These are phyloP conservation scores for Fusarium robinianum DNA, from an alignment of 2,329 filamentous ascomycete genomes.

Conservation along the genomic window DNA sequence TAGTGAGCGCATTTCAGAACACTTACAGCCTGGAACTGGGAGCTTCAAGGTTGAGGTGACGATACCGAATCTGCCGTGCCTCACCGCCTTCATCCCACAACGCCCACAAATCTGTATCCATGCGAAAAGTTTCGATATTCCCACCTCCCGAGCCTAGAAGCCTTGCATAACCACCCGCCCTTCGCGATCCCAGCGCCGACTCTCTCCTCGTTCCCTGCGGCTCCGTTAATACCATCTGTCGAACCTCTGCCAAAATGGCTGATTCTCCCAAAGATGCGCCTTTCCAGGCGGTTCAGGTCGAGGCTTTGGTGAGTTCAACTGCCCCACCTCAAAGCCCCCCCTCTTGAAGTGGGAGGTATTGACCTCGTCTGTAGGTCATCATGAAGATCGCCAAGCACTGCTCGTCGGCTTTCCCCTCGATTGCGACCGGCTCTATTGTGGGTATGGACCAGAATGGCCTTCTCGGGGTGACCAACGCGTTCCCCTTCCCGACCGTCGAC, in stretches of 20 bases:
- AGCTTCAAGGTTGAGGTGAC: not conserved
- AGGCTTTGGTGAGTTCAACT: conserved; percentile 76
- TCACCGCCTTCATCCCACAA: conserved; percentile 50
- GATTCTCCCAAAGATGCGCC: conserved; percentile 68
- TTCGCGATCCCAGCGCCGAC: conserved; percentile 36
- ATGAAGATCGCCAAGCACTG: conserved; percentile 99
- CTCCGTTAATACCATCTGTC: conserved; percentile 30
- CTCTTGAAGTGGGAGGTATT: conserved; percentile 31
- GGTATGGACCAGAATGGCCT: conserved; percentile 85
- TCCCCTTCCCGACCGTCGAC: conserved; percentile 88
- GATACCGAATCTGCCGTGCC: conserved; percentile 41
- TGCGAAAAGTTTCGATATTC: conserved; percentile 52
- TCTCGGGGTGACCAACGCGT: conserved; percentile 91
- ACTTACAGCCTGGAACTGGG: too few relatives aligned
- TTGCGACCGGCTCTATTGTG: conserved; percentile 86
- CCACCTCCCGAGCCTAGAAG: conserved; percentile 39
- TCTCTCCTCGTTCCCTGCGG: conserved; percentile 30
- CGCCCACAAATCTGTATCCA: conserved; percentile 50
- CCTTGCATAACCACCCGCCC: conserved; percentile 36
- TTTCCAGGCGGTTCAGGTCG: conserved; percentile 88
- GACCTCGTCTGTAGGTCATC: conserved; percentile 66
- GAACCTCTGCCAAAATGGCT: conserved; percentile 55
- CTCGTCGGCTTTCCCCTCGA: conserved; percentile 83
- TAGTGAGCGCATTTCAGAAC: too few relatives aligned
- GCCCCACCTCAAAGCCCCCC: conserved; percentile 43